Percentiles rank a stretch among this genome's conserved stretches.
Conservation (phyloP, 257 asterid genomes). For the Prunella vulgaris region DNA sequence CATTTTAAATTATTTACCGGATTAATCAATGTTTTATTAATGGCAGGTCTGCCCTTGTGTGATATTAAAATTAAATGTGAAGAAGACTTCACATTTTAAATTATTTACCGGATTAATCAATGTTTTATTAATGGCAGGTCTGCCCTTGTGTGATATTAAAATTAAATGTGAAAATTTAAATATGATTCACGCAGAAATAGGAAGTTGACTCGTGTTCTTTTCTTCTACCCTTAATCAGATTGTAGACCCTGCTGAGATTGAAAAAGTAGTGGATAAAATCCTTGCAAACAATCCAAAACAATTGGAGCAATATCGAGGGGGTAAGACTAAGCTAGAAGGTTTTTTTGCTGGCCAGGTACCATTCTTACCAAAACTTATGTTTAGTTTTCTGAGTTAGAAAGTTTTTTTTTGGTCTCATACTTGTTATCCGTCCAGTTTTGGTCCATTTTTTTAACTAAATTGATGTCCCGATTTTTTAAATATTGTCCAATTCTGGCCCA, state of each 20-base stretch:
- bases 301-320: constrained; percentile 80
- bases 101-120: too few relatives aligned
- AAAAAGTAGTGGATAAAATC: constrained; percentile 84
- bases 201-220: background rate
- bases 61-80: too few relatives aligned
- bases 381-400: too few relatives aligned
- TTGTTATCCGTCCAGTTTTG: background rate
- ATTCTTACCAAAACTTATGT: background rate
- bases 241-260: constrained; percentile 77
- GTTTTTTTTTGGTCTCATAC: too few relatives aligned
- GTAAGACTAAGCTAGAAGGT: constrained; percentile 92
- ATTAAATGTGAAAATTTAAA: background rate
- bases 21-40: background rate
- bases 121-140: too few relatives aligned
- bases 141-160: too few relatives aligned
- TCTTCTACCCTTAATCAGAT: constrained; percentile 44
- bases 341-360: constrained; percentile 95
- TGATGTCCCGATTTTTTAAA: too few relatives aligned
- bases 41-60: too few relatives aligned
- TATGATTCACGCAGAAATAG: background rate
- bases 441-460: too few relatives aligned
- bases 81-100: too few relatives aligned
- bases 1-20: background rate
- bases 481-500: too few relatives aligned
- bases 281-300: constrained; percentile 78